phyloP scores from a whole-genome alignment of 768 basidiomycete genomes.

The Pleurotus eryngii region DNA sequence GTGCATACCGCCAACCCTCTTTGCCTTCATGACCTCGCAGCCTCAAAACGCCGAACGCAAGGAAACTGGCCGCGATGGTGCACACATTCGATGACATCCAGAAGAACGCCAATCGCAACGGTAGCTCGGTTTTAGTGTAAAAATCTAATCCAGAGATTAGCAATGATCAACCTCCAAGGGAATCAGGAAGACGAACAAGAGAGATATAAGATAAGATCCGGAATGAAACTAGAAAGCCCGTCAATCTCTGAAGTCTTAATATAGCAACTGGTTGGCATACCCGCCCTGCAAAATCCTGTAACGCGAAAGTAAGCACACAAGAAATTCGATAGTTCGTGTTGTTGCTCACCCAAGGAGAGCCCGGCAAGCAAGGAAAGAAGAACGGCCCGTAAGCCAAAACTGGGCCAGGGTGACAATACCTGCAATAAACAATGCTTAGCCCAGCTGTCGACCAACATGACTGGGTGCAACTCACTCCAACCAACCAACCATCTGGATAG shows the following conservation, averaged over 20 bases:
- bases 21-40: constrained; percentile 52
- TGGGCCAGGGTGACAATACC: constrained; percentile 44
- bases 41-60: constrained; percentile 59
- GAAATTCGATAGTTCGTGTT: no score
- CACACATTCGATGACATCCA: constrained; percentile 49
- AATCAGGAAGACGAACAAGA: constrained; percentile 39
- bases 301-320: not conserved
- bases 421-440: not conserved
- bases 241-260: no score
- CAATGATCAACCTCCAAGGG: not conserved
- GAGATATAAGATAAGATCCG: constrained; percentile 59
- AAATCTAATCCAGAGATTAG: constrained; percentile 36
- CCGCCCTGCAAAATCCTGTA: constrained; percentile 43
- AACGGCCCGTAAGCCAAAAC: constrained; percentile 53
- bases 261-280: constrained; percentile 19
- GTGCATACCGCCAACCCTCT: constrained; percentile 46
- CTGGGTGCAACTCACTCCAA: constrained; percentile 1
- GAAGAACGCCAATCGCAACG: constrained; percentile 52
- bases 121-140: constrained; percentile 58
- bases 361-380: constrained; percentile 46
- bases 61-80: constrained; percentile 47
- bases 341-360: constrained; percentile 41
- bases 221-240: constrained; percentile 39
- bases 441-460: not conserved
- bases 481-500: constrained; percentile 40